phyloP scores from a whole-genome alignment of 1,284 basidiomycete genomes.

The Heterobasidion irregulare region DNA sequence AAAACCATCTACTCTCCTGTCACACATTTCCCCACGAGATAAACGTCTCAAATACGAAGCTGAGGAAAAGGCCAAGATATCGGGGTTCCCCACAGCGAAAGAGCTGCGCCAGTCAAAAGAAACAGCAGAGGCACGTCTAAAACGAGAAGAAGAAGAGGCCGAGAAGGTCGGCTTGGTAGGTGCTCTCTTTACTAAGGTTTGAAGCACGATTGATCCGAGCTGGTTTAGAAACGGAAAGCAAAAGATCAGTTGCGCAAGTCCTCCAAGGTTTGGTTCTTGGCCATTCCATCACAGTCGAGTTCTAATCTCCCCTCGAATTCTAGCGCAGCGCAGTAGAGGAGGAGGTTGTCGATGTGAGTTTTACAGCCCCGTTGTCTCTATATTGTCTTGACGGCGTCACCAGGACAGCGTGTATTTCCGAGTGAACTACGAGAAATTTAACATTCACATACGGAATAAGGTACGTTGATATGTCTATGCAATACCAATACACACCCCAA shows the following conservation, averaged over 20 bases:
- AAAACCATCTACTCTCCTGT: constrained; percentile 63
- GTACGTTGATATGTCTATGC: constrained; percentile 28
- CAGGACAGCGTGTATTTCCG: constrained; percentile 74
- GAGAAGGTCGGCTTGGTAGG: constrained; percentile 67
- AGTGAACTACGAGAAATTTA: constrained; percentile 85
- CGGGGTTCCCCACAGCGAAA: constrained; percentile 68
- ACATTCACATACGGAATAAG: constrained; percentile 83
- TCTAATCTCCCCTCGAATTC: background rate
- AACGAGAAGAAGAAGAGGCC: constrained; percentile 62
- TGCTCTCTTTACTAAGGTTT: background rate
- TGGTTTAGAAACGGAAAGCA: constrained; percentile 49
- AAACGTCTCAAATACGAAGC: constrained; percentile 66
- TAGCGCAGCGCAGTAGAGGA: constrained; percentile 46
- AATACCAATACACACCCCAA: background rate
- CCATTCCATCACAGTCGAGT: constrained; percentile 7
- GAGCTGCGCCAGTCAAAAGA: constrained; percentile 65
- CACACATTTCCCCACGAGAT: constrained; percentile 69
- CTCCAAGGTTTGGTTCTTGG: constrained; percentile 36
- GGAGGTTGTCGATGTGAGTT: constrained; percentile 59
- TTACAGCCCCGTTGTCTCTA: background rate
- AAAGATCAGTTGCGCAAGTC: constrained; percentile 38
- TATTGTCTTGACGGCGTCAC: background rate
- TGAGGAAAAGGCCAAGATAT: constrained; percentile 65
- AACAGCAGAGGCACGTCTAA: constrained; percentile 49
- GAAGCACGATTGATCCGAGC: constrained; percentile 1